A percentile compares a stretch with the other conserved stretches of the same genome.
These are phyloP conservation scores for Populus ilicifolia DNA, from an alignment of 345 rosid genomes.

Conservation along the genomic window DNA sequence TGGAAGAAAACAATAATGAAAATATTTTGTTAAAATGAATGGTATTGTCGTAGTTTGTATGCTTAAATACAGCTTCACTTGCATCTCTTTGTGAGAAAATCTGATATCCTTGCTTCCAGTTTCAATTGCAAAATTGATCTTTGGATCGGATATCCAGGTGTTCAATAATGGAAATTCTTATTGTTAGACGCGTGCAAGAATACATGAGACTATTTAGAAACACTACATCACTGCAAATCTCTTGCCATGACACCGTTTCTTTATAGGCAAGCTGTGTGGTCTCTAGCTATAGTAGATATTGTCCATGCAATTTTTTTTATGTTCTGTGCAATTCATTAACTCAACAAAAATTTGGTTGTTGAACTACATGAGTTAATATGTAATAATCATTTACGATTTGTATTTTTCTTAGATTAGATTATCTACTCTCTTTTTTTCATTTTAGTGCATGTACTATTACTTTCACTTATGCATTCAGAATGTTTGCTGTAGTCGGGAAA, in stretches of 20 bases:
- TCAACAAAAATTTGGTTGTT: too few relatives aligned
- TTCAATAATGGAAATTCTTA: too few relatives aligned
- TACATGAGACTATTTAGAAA: too few relatives aligned
- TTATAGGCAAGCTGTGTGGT: too few relatives aligned
- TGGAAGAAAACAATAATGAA: not conserved
- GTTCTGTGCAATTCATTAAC: too few relatives aligned
- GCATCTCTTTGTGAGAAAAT: not conserved
- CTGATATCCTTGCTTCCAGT: not conserved
- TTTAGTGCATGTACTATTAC: not conserved
- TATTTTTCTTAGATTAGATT: not conserved
- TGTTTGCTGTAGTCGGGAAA: conserved; percentile 54
- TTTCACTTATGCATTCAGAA: not conserved
- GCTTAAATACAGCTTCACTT: not conserved
- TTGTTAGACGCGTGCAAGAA: too few relatives aligned
- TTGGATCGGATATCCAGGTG: not conserved
- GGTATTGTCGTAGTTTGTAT: not conserved
- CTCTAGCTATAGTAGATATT: too few relatives aligned
- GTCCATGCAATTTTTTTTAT: too few relatives aligned
- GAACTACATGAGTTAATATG: too few relatives aligned
- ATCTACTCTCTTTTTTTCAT: not conserved
- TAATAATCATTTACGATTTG: not conserved
- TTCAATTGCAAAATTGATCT: not conserved
- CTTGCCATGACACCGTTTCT: too few relatives aligned
- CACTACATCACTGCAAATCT: too few relatives aligned
- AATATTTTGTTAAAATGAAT: not conserved